A percentile compares a stretch with the other conserved stretches of the same genome.
Evolutionary conservation across 257 asterid genomes (phyloP).

Genomic region (Penstemon barbatus): DNA sequence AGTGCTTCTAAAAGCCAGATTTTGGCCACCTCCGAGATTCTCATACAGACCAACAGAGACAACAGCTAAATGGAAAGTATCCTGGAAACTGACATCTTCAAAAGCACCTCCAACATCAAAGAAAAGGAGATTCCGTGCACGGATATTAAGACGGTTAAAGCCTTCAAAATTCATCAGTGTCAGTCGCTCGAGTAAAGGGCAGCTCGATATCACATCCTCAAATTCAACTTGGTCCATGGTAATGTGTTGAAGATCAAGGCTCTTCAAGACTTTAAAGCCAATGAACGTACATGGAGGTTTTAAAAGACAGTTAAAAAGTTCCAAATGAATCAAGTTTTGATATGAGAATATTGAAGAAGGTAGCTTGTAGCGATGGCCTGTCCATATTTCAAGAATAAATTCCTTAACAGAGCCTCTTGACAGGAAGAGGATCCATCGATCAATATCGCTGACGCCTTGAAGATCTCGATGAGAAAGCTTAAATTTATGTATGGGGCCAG

Average conservation of each 20-base stretch:
- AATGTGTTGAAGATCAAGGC: conserved; percentile 96
- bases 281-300: conserved; percentile 62
- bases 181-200: conserved; percentile 83
- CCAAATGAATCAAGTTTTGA: conserved; percentile 77
- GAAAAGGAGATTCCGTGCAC: conserved; percentile 86
- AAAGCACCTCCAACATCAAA: conserved; percentile 93
- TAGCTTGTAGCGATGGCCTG: conserved; percentile 92
- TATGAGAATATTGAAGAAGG: conserved; percentile 73
- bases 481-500: conserved; percentile 76
- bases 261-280: conserved; percentile 80
- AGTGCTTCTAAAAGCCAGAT: conserved; percentile 59
- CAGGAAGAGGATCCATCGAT: conserved; percentile 88
- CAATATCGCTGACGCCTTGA: conserved; percentile 87
- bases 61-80: conserved; percentile 68
- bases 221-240: conserved; percentile 90
- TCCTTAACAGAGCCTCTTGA: conserved; percentile 79
- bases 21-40: conserved; percentile 51
- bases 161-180: conserved; percentile 95
- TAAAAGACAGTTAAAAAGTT: conserved; percentile 86
- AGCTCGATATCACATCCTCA: conserved; percentile 67
- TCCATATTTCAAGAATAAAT: conserved; percentile 92
- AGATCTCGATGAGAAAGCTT: conserved; percentile 95
- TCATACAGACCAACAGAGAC: conserved; percentile 79
- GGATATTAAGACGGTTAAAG: conserved; percentile 64
- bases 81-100: conserved; percentile 68